These are phyloP conservation scores for Tolypocladium nubicola DNA, from an alignment of 2,329 filamentous ascomycete genomes.

Conservation along the genomic window DNA sequence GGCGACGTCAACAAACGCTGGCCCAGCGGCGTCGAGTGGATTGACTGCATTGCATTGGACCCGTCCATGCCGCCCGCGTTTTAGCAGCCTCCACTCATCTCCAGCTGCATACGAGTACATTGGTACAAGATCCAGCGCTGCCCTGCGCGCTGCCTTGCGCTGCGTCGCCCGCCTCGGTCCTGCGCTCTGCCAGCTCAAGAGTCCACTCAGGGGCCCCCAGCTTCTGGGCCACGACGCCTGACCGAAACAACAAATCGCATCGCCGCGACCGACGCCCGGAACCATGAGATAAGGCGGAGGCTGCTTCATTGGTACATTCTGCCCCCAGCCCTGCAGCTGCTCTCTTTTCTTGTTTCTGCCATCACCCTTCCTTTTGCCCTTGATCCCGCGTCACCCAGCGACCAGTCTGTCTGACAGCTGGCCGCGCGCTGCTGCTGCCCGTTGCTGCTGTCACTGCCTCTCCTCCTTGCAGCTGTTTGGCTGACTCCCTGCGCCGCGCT, in stretches of 20 bases:
- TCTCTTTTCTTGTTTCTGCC: not conserved
- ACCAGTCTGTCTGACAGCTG: not conserved
- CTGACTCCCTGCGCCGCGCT: not conserved
- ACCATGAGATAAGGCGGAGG: slow-evolving; percentile 32
- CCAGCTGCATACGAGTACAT: not conserved
- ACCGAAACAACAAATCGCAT: slow-evolving; percentile 23
- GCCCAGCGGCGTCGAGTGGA: not conserved
- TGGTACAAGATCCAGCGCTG: slow-evolving; percentile 1
- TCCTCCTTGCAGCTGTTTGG: not conserved
- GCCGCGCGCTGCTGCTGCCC: not conserved
- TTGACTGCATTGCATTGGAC: not conserved
- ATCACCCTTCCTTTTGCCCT: not conserved
- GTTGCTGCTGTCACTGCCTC: not conserved
- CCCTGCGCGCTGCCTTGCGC: not conserved
- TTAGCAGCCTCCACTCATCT: not conserved
- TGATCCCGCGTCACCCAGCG: not conserved
- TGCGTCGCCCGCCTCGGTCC: not conserved
- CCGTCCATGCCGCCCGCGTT: not conserved
- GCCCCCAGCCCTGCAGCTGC: slow-evolving; percentile 7
- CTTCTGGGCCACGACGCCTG: slow-evolving; percentile 12
- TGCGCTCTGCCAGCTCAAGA: slow-evolving; percentile 1
- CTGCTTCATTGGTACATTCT: slow-evolving; percentile 24
- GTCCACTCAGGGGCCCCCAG: slow-evolving; percentile 13
- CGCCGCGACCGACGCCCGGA: slow-evolving; percentile 17
- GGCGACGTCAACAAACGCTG: slow-evolving; percentile 8